Conservation (phyloP, 2,329 filamentous ascomycete species). For the Rhynchosporium agropyri region DNA sequence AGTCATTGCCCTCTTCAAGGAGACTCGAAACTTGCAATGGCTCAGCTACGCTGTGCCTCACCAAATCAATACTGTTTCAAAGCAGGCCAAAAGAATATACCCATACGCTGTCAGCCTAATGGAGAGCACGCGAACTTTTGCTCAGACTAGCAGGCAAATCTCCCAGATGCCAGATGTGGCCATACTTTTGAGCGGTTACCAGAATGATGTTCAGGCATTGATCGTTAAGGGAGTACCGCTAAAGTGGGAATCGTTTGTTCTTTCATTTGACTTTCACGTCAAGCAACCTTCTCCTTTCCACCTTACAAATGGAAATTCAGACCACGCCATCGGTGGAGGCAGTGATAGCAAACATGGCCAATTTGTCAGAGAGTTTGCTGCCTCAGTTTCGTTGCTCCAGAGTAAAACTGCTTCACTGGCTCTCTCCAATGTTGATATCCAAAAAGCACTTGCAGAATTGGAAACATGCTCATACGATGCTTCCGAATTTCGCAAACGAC, state of each 20-base stretch:
- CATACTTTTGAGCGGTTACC: constrained; percentile 85
- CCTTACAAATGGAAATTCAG: constrained; percentile 57
- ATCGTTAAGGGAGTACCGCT: constrained; percentile 86
- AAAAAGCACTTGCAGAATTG: constrained; percentile 81
- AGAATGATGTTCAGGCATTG: constrained; percentile 83
- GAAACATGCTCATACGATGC: constrained; percentile 82
- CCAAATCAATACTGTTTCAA: constrained; percentile 91
- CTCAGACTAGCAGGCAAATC: constrained; percentile 85
- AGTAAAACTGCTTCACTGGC: constrained; percentile 79
- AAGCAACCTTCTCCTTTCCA: constrained; percentile 59
- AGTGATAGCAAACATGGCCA: constrained; percentile 92
- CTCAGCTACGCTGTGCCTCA: constrained; percentile 93
- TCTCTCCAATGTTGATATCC: constrained; percentile 76
- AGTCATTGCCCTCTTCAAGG: constrained; percentile 97
- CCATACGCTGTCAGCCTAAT: constrained; percentile 97
- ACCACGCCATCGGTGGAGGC: constrained; percentile 58
- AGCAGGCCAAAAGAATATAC: constrained; percentile 98
- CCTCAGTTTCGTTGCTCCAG: constrained; percentile 84
- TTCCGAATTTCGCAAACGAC: constrained; percentile 74
- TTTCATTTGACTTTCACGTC: constrained; percentile 90
- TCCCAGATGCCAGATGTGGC: constrained; percentile 84
- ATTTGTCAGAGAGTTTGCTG: constrained; percentile 92
- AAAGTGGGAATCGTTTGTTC: constrained; percentile 97
- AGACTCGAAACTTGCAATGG: constrained; percentile 95
- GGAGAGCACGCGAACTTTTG: constrained; percentile 94